Evolutionary conservation across 306 rosid species (phyloP).

Genomic region (Ormosia semicastrata): DNA sequence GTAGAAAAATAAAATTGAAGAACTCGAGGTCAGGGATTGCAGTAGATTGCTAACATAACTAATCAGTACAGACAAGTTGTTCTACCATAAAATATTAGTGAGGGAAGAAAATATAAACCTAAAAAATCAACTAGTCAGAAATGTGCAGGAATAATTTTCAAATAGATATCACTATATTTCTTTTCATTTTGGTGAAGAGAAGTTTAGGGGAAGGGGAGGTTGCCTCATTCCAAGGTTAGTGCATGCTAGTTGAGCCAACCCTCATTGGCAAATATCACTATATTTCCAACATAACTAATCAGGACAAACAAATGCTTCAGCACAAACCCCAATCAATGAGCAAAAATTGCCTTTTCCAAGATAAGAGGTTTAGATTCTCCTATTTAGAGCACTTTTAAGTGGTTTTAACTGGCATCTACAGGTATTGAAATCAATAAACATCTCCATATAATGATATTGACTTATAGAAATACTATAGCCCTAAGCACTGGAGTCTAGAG

Average conservation of each 20-base stretch:
- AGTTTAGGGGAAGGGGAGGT: neutral
- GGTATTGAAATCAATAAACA: constrained; percentile 5
- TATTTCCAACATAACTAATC: constrained; percentile 15
- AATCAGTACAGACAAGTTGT: neutral
- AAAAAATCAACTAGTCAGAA: constrained; percentile 2
- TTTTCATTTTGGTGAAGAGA: neutral
- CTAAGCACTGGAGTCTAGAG: neutral
- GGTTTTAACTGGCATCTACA: constrained; percentile 14
- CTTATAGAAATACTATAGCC: neutral
- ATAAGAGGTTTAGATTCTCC: constrained; percentile 10
- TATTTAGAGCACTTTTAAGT: constrained; percentile 1
- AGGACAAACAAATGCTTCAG: constrained; percentile 1
- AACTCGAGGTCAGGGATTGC: constrained; percentile 23
- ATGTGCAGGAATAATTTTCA: constrained; percentile 2
- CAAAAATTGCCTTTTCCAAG: neutral
- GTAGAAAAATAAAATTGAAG: constrained; percentile 29
- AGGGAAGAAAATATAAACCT: constrained; percentile 24
- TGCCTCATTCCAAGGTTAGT: neutral
- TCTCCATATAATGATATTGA: neutral
- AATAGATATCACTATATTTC: neutral
- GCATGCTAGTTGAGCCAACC: constrained; percentile 13
- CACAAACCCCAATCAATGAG: constrained; percentile 15
- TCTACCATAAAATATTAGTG: constrained; percentile 15
- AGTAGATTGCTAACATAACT: constrained; percentile 9
- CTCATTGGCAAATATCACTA: neutral